Base-by-base conservation (phyloP, 139 green algal species). In the Coccomyxa sp. region DNA sequence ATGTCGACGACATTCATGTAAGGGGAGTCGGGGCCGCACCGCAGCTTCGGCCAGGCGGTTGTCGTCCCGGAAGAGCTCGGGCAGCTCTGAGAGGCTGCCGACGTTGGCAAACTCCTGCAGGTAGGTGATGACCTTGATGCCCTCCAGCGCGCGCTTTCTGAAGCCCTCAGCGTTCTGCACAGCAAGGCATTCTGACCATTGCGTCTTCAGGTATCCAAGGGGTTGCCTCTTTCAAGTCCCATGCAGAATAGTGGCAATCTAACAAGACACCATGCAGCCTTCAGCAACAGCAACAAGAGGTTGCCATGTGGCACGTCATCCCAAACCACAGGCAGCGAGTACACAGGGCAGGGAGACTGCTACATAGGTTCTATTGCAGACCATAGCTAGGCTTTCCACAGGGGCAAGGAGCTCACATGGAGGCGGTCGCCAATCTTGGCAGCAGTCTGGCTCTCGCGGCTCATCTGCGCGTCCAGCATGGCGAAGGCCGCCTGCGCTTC, bases 21-120 rank as follows among this genome's bases (percentile, higher is more conserved):
- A 34, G 64, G 5, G 38, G 37, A 31, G 31, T 29, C 9, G 33
- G 50, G 39, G 0, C 33, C 64, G 24, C 79, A 89, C 88, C 72
- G 88, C 89, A 40, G 86, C 88, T 36, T 91, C 78, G 24, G 77
- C 76, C 37, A 93, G 75, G 2, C 78, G 82, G 9, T 79, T 58
- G n/a, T 88, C 74, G 38, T 91, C 80, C 33, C 82, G 84, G 78
- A 92, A 93, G n/a, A 90, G 68, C 14, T 79, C 39, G 29, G 88
- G 68, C 71, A 93, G 84, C 64, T 77, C 73, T 29, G 55, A 74
- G 54, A 90, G 82, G 73, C 90, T 80, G 14, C 18, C 31, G 7
- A 55, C 76, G 35, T 74, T 70, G 14, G 85, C 82, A 84, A 91
- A 91, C 29, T 81, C 72, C 38, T 83, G 80, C 78, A 91, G 72